Evolutionary conservation across 192 early-diverging fungal genomes (phyloP), one percentile per base, ranked within the genome.

Genomic region (Dimargaris cristalligena): DNA sequence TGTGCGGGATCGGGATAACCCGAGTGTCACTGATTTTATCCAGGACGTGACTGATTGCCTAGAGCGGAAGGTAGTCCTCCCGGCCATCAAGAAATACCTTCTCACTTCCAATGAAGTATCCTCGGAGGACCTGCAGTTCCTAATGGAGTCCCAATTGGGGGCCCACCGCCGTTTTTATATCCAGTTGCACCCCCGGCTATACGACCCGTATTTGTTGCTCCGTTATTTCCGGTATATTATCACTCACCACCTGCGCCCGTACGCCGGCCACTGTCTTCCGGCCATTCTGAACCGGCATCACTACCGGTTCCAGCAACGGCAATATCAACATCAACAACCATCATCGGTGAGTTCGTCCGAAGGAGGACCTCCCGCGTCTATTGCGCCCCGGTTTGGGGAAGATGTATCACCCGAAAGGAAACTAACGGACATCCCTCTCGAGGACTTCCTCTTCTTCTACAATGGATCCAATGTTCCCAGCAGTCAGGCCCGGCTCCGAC

Each of bases 361-460:
- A n/a, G n/a, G n/a, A n/a, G n/a, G n/a, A n/a, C n/a, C n/a, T n/a
- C n/a, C n/a, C n/a, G n/a, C n/a, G n/a, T n/a, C n/a, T n/a, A n/a
- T n/a, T n/a, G n/a, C n/a, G n/a, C n/a, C n/a, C n/a, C n/a, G n/a
- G n/a, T n/a, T n/a, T n/a, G n/a, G n/a, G n/a, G n/a, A n/a, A n/a
- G n/a, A n/a, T n/a, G n/a, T n/a, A n/a, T n/a, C n/a, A n/a, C n/a
- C n/a, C n/a, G n/a, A n/a, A n/a, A n/a, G n/a, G n/a, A n/a, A n/a
- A n/a, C 1, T 38, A 10, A 26, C 10, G 0, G 30, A 31, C 26
- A 57, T 57, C 35, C 55, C 55, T 4, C 55, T 57, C n/a, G 55
- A 34, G n/a, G 55, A 57, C 13, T 57, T 57, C 38, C n/a, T 38
- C 1, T 57, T 57, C 26, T 34, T 57, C 18, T 38, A 57, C 55